phyloP scores from a whole-genome alignment of 192 early-diverging fungal species.

The Chytriomyces sp. region DNA sequence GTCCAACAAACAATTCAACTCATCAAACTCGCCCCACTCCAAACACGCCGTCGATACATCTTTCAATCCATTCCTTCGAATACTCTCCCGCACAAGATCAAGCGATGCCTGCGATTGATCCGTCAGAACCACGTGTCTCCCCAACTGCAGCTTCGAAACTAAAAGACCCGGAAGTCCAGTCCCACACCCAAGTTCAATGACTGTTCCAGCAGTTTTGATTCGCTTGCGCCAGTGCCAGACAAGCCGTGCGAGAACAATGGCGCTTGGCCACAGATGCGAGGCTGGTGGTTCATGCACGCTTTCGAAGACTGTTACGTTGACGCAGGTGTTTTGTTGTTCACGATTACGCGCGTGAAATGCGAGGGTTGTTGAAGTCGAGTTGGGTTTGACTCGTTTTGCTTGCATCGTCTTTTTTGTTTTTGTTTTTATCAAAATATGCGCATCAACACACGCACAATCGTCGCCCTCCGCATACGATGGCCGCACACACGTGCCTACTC shows the following conservation, averaged over 20 bases:
- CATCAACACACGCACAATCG: too few species aligned
- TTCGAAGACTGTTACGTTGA: not conserved
- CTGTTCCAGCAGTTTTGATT: constrained; percentile 18
- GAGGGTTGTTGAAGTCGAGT: not conserved
- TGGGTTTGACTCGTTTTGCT: too few species aligned
- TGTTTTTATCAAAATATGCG: too few species aligned
- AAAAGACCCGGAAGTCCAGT: constrained; percentile 69
- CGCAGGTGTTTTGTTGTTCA: not conserved
- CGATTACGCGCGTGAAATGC: not conserved
- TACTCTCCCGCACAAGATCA: constrained; percentile 30
- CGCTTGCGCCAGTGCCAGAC: constrained; percentile 46
- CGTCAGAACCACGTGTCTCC: not conserved
- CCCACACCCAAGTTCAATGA: constrained; percentile 68
- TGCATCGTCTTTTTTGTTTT: too few species aligned
- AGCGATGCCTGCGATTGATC: constrained; percentile 37
- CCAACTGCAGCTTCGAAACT: constrained; percentile 29
- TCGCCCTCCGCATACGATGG: too few species aligned
- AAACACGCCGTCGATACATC: not conserved
- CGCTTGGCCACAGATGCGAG: constrained; percentile 73
- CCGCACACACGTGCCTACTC: too few species aligned
- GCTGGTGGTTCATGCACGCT: constrained; percentile 15
- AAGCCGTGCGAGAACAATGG: constrained; percentile 68
- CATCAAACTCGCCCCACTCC: constrained; percentile 34
- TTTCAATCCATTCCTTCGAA: constrained; percentile 32
- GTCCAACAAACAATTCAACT: not conserved